phyloP scores from a whole-genome alignment of 2,329 filamentous ascomycete species.

The Botrytis byssoidea region DNA sequence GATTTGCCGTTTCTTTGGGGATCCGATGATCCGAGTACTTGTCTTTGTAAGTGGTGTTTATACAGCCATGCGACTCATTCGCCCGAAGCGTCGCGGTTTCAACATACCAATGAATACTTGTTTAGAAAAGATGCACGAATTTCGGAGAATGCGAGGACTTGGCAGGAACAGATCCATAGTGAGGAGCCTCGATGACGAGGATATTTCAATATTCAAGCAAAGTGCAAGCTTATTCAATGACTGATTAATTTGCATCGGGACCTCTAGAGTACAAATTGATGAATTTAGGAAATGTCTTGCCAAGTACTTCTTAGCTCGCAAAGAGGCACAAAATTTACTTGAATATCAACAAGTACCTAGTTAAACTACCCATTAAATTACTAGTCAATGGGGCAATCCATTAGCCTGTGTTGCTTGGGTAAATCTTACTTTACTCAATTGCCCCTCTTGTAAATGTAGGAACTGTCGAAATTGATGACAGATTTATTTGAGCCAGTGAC shows the following conservation, averaged over 20 bases:
- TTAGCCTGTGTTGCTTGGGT: not conserved
- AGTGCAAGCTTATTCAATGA: not conserved
- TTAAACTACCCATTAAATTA: not conserved
- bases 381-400: accelerated
- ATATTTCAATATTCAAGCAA: not conserved
- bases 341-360: not conserved
- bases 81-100: not conserved
- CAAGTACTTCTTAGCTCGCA: not conserved
- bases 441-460: not conserved
- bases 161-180: not conserved
- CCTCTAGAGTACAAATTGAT: not conserved
- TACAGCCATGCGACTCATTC: not conserved
- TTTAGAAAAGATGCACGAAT: too few species aligned
- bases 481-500: not conserved
- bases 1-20: not conserved
- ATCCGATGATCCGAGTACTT: not conserved
- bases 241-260: too few species aligned
- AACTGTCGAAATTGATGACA: not conserved
- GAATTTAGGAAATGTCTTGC: not conserved
- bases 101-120: not conserved
- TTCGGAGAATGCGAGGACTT: too few species aligned
- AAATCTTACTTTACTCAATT: not conserved
- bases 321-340: not conserved
- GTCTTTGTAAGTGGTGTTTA: not conserved
- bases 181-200: too few species aligned